Base-by-base conservation (phyloP, 257 asterid genomes). In the Cordia subcordata region DNA sequence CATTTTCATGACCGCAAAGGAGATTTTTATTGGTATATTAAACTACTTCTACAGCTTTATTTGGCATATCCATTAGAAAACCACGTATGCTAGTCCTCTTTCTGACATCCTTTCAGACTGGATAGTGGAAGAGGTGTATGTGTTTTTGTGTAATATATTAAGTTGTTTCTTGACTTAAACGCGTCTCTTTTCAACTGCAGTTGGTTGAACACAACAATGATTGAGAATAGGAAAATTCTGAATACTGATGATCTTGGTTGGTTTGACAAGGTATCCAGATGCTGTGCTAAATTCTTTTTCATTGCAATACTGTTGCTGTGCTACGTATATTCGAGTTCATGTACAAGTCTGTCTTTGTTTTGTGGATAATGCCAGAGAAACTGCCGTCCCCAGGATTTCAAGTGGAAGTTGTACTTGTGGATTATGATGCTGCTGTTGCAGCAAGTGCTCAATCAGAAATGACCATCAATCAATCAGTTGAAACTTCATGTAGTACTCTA, bases 131-230 rank as follows among this genome's bases (percentile, higher is more conserved):
- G 35, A 27, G 35, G 35, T 27, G 6, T 27, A 1, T 27, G 35
- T 27, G 47, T 8, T 42, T n/a, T 42, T 11, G 10, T 42, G 47
- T 42, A 3, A 27, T 27, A 3, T 27, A 6, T 6, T 27, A 6
- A 27, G 35, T 10, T 0, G 15, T 40, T 64, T 17, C 15, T 55
- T 15, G 12, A 2, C 15, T 18, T 19, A 14, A 55, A 27, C 32
- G 45, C 45, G 27, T 55, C 47, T 42, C 15, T 11, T 42, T 42
- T 42, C 15, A 42, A 42, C 12, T 11, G 18, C 89, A 93, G 97
- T 75, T 93, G 99, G 99, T 75, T 93, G 79, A 93, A 93, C 77
- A 85, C 99, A 59, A 89, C 99, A 38, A 93, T 93, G 99, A 77
- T 85, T 53, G 99, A 93, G 77, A 93, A 89, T 65, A 85, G 99